A percentile compares a stretch with the other conserved stretches of the same genome.
These are phyloP conservation scores for Sporothrix humicola DNA, from an alignment of 2,329 filamentous ascomycete genomes.

Conservation along the genomic window DNA sequence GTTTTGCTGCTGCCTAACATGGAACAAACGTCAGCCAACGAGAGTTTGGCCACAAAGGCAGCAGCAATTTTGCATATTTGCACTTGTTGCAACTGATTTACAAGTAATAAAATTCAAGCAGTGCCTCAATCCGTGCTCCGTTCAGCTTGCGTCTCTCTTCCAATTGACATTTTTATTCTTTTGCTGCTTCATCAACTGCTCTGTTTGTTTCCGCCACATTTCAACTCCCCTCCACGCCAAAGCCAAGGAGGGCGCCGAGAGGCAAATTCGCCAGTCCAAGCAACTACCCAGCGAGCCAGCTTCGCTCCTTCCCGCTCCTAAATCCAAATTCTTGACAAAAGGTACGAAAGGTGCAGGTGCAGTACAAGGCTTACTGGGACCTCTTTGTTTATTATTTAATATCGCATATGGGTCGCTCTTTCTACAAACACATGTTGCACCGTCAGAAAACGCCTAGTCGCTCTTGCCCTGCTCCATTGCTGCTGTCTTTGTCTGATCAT, in stretches of 20 bases:
- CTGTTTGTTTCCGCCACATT: neutral
- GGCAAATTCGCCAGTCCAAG: slow-evolving; percentile 20
- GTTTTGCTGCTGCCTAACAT: slow-evolving; percentile 30
- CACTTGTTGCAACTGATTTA: too few species aligned
- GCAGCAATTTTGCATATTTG: neutral
- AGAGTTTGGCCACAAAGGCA: slow-evolving; percentile 28
- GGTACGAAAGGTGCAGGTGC: neutral
- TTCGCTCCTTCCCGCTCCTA: slow-evolving; percentile 28
- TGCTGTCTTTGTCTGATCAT: neutral
- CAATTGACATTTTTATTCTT: neutral
- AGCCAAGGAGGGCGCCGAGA: slow-evolving; percentile 26
- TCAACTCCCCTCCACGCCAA: neutral
- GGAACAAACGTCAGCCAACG: slow-evolving; percentile 26
- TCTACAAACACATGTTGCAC: neutral
- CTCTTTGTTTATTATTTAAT: slow-evolving; percentile 12
- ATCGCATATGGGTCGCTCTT: slow-evolving; percentile 5
- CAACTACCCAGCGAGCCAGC: slow-evolving; percentile 14
- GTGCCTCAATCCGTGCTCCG: neutral
- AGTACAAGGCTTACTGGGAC: neutral
- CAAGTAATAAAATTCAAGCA: neutral
- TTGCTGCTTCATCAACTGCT: neutral
- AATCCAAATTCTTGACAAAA: neutral
- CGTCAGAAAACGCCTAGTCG: neutral
- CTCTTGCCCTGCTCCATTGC: slow-evolving; percentile 1
- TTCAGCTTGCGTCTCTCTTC: slow-evolving; percentile 16